Evolutionary conservation across 1,284 basidiomycete genomes (phyloP).

Genomic region (Trichosporon sp.): DNA sequence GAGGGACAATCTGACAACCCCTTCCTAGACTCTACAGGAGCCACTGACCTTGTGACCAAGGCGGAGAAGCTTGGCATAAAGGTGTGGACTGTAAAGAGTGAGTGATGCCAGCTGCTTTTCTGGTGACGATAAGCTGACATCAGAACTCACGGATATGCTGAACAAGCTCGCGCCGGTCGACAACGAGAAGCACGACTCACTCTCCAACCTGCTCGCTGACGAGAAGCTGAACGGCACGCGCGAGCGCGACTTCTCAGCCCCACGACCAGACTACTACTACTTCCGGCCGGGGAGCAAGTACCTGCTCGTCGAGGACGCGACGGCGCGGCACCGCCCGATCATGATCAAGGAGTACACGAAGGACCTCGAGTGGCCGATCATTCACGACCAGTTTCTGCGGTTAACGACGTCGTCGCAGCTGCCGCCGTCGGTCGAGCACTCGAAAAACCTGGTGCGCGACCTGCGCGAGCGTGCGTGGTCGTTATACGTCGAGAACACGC

Average conservation of each 20-base stretch:
- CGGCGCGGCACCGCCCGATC: conserved; percentile 59
- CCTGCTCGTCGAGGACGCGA: conserved; percentile 85
- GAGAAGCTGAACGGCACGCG: conserved; percentile 80
- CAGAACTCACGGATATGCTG: conserved; percentile 32
- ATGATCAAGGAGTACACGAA: conserved; percentile 54
- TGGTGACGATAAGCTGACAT: conserved; percentile 3
- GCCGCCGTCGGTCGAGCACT: conserved; percentile 15
- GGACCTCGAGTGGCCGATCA: conserved; percentile 53
- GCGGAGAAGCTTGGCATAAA: conserved; percentile 76
- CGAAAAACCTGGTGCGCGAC: conserved; percentile 20
- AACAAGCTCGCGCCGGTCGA: conserved; percentile 52
- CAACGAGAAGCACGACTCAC: conserved; percentile 29
- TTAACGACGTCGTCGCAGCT: conserved; percentile 28
- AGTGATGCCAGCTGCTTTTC: conserved; percentile 43
- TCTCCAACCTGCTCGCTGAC: conserved; percentile 66
- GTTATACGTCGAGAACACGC: conserved; percentile 37
- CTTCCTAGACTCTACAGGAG: conserved; percentile 46
- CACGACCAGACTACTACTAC: conserved; percentile 81
- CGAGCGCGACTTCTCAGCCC: conserved; percentile 85
- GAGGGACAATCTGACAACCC: conserved; percentile 30
- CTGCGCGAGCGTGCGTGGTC: conserved; percentile 38
- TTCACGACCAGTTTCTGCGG: conserved; percentile 49
- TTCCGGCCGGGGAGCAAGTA: conserved; percentile 74
- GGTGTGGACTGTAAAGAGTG: conserved; percentile 76
- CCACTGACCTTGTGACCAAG: conserved; percentile 62